phyloP scores from a whole-genome alignment of 176 grass and related monocot species.

The Oryza coarctata region DNA sequence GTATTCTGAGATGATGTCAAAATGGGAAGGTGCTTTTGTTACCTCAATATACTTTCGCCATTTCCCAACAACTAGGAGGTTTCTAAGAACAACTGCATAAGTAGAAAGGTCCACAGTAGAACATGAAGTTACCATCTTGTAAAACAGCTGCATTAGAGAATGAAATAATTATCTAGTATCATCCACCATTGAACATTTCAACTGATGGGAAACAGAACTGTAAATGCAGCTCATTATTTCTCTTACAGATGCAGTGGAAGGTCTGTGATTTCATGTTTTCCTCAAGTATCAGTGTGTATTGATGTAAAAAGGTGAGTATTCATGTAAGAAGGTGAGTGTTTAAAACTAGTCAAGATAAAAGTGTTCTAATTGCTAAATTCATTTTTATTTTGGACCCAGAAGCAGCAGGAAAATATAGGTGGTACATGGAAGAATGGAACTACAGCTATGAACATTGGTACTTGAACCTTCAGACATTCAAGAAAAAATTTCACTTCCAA shows the following conservation, averaged over 20 bases:
- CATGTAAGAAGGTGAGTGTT: background rate
- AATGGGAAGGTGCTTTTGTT: background rate
- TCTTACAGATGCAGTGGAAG: background rate
- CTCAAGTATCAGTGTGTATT: constrained; percentile 25
- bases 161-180: constrained; percentile 26
- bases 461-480: background rate
- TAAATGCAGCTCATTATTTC: constrained; percentile 11
- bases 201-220: background rate
- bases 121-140: constrained; percentile 60
- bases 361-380: background rate
- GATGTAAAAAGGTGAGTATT: background rate
- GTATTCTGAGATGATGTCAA: background rate
- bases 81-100: constrained; percentile 71
- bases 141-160: constrained; percentile 64
- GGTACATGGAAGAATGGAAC: background rate
- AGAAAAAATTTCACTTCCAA: background rate
- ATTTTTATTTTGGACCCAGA: constrained; percentile 4
- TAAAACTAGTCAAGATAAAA: constrained; percentile 4
- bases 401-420: background rate
- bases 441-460: background rate
- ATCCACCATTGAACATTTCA: constrained; percentile 20
- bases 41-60: constrained; percentile 97
- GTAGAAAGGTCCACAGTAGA: constrained; percentile 63
- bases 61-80: constrained; percentile 82
- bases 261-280: background rate